Evolutionary conservation across 2,329 filamentous ascomycete species (phyloP), one percentile per base, ranked within the genome.

Genomic region (Trichophyton mentagrophytes): DNA sequence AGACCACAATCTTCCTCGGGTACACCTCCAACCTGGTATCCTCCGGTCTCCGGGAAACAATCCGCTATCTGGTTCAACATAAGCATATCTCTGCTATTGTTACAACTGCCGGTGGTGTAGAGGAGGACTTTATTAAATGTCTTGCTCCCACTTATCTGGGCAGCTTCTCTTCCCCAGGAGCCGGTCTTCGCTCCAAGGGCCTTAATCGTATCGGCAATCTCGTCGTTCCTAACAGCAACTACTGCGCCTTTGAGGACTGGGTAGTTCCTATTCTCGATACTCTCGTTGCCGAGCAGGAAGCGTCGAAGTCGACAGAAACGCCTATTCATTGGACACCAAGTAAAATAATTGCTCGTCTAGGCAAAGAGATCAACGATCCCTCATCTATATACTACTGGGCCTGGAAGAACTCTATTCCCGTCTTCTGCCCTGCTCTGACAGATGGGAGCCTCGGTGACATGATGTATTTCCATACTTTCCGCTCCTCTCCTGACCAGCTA

Each of bases 111-210:
- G 93, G 93, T 51, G 93, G 93, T 57, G 84, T 99, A 59, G 93
- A 99, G 74, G 93, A 99, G 73, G 93, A 99, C 74, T 85, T 99
- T 61, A 99, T 99, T 81, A 99, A 99, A 78, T 99, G 93, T 69
- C 85, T 99, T 1, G 93, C 88, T 9, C 86, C 90, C 59, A 99
- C 93, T 0, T 99, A 96, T 74, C 85, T 97, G 70, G 89, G 90
- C 51, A 86, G 88, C 1, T 99, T 97, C 76, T 83, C 81, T 58
- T 85, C 89, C 0, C 77, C 82, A 0, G 93, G 93, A 13, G 86
- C 88, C 7, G 82, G 84, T 0, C 81, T 99, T 22, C 88, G 93
- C 44, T 82, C 85, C 64, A 87, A 89, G 71, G 93, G 93, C 8
- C 82, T 97, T 69, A 99, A 99, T 75, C 85, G 93, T 36, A 97